phyloP scores from a whole-genome alignment of 1,139 yeast genomes.

The Geotrichum europaeum region DNA sequence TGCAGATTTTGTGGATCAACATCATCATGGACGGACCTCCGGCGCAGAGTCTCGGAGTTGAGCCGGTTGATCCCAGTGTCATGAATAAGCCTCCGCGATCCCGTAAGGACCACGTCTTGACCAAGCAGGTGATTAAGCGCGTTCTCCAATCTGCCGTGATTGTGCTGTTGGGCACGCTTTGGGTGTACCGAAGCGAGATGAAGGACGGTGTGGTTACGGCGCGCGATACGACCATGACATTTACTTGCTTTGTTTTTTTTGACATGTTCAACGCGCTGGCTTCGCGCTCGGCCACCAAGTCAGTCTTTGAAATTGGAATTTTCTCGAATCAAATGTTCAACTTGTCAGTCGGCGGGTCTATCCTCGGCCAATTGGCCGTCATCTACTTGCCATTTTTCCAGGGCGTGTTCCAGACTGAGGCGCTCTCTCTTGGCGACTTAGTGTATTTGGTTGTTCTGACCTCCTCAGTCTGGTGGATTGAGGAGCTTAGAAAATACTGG shows the following conservation, averaged over 20 bases:
- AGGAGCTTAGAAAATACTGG: conserved; percentile 65
- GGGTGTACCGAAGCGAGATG: conserved; percentile 80
- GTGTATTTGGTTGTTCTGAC: conserved; percentile 55
- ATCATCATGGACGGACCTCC: conserved; percentile 99
- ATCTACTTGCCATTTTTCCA: conserved; percentile 91
- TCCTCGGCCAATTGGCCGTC: conserved; percentile 89
- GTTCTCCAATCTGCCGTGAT: conserved; percentile 68
- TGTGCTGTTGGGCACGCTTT: conserved; percentile 72
- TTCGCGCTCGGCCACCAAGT: conserved; percentile 81
- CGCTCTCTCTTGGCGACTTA: conserved; percentile 64
- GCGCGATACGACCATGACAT: conserved; percentile 98
- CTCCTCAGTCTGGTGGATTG: conserved; percentile 77
- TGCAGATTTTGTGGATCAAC: conserved; percentile 97
- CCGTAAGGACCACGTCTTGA: conserved; percentile 75
- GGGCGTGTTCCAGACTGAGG: conserved; percentile 87
- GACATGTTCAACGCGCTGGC: conserved; percentile 95
- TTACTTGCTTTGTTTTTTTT: conserved; percentile 88
- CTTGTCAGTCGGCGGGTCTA: conserved; percentile 82
- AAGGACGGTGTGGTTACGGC: conserved; percentile 69
- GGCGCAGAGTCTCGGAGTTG: conserved; percentile 95
- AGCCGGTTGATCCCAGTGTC: conserved; percentile 91
- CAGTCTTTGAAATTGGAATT: conserved; percentile 70
- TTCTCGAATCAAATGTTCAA: conserved; percentile 83
- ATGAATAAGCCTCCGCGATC: conserved; percentile 93
- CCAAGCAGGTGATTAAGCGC: conserved; percentile 59